A percentile compares a stretch with the other conserved stretches of the same genome.
Evolutionary conservation across 2,329 filamentous ascomycete genomes (phyloP).

Genomic region (Sporothrix brunneoviolacea): DNA sequence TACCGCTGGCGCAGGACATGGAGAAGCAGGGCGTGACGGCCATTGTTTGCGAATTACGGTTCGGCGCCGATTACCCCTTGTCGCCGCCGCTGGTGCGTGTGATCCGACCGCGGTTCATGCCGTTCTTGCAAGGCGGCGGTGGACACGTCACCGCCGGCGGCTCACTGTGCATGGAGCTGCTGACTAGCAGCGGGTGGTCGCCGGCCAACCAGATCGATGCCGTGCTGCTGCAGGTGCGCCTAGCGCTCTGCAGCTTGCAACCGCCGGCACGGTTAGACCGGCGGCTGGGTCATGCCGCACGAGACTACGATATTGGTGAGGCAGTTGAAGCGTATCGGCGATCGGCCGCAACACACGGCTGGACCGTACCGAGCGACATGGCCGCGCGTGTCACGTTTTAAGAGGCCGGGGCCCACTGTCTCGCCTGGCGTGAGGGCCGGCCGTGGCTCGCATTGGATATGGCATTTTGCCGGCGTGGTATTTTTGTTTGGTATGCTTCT

Average conservation of each 20-base stretch:
- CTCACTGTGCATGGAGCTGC: slow-evolving; percentile 74
- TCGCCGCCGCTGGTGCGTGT: slow-evolving; percentile 80
- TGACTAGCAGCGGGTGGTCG: slow-evolving; percentile 79
- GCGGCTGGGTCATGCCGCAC: neutral
- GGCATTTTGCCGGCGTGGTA: no score
- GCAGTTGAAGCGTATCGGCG: slow-evolving; percentile 68
- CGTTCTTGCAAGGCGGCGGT: slow-evolving; percentile 66
- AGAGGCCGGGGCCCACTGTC: no score
- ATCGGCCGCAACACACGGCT: slow-evolving; percentile 63
- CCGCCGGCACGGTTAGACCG: slow-evolving; percentile 65
- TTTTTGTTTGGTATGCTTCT: no score
- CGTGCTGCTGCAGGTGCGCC: slow-evolving; percentile 70
- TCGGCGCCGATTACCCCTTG: slow-evolving; percentile 68
- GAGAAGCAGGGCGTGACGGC: slow-evolving; percentile 53
- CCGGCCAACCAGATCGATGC: slow-evolving; percentile 68
- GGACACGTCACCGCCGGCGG: slow-evolving; percentile 82
- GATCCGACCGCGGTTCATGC: slow-evolving; percentile 70
- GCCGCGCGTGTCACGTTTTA: neutral
- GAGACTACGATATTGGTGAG: slow-evolving; percentile 61
- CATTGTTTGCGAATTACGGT: slow-evolving; percentile 75
- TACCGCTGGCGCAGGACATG: slow-evolving; percentile 73
- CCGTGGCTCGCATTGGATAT: no score
- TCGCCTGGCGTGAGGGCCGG: no score
- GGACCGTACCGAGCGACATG: slow-evolving; percentile 34
- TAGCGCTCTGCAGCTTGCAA: slow-evolving; percentile 65